Evolutionary conservation across 192 early-diverging fungal species (phyloP).

Genomic region (Coemansia sp.): DNA sequence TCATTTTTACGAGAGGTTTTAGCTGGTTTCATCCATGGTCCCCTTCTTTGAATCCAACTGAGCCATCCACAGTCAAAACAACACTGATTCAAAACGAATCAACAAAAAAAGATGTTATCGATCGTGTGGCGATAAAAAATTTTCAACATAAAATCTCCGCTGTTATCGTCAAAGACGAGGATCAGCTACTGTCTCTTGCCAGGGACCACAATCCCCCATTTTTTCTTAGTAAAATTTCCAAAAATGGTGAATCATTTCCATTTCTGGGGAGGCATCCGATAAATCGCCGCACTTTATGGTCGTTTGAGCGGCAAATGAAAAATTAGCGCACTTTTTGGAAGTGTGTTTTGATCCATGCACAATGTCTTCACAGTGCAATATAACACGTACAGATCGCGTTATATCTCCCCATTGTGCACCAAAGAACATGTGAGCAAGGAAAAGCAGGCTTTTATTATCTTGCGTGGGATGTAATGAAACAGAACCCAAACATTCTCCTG

Average conservation of each 20-base stretch:
- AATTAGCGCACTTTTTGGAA: constrained; percentile 4
- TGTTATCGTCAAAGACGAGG: neutral
- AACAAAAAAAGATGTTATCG: neutral
- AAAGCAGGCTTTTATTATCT: constrained; percentile 3
- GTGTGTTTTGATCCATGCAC: neutral
- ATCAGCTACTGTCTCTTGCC: too few species aligned
- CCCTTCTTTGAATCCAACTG: too few species aligned
- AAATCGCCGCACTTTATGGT: constrained; percentile 4
- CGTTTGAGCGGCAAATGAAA: neutral
- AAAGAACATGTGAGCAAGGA: neutral
- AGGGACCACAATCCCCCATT: neutral
- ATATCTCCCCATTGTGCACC: too few species aligned
- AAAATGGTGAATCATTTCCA: too few species aligned
- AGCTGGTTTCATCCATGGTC: too few species aligned
- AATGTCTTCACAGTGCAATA: neutral
- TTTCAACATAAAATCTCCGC: neutral
- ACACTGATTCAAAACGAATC: neutral
- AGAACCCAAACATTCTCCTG: too few species aligned
- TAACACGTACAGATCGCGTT: neutral
- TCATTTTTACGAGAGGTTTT: too few species aligned
- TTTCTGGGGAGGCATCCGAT: neutral
- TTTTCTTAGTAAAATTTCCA: neutral
- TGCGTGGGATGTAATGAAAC: neutral
- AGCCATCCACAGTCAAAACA: too few species aligned
- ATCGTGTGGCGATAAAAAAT: neutral